Base-by-base conservation (phyloP, 352 stramenopile species). In the Pythium brachiatum region DNA sequence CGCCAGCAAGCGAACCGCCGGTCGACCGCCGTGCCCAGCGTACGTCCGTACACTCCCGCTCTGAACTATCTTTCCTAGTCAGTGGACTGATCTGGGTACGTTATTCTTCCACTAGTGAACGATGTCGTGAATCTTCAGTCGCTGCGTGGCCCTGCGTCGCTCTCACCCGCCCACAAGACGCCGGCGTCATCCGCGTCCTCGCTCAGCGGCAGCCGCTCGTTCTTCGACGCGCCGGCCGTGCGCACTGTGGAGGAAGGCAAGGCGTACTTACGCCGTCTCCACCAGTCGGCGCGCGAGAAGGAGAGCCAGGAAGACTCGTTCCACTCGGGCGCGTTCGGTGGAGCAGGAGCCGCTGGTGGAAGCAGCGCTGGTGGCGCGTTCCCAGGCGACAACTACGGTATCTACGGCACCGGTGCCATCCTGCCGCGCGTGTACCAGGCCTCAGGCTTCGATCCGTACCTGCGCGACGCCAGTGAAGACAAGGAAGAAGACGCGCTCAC, bases 401-500 rank as follows among this genome's bases (percentile, higher is more conserved):
- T 93, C 48, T 93, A 88, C 56, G 84, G 84, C 18, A 81, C 75
- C 21, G 75, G 78, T 31, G 83, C 76, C 41, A 75, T 92, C 67
- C 74, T 86, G 25, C 84, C 82, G 29, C 82, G 82, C 16, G 82
- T 94, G 53, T 94, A 94, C 69, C 84, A 94, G 70, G 84, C 84
- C 23, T 90, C 84, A 27, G 82, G 78, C n/a, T 94, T 91, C 47
- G 82, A 94, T 32, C 84, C 80, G 29, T 84, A 80, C 26, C 59
- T 88, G 34, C 76, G 74, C 38, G 81, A 92, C 58, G 67, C 78
- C n/a, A 41, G 41, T n/a, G 72, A 81, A 51, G 76, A 86, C 11
- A 77, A 87, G 9, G 79, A 92, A 23, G 82, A 90, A 57, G 82
- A 94, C 51, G 78, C 84, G 29, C 68, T 94, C 34, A 84, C 83